Percentiles rank a stretch among this genome's conserved stretches.
Evolutionary conservation across 75 land plant species (phyloP).

Genomic region (Pseudotsuga menziesii): DNA sequence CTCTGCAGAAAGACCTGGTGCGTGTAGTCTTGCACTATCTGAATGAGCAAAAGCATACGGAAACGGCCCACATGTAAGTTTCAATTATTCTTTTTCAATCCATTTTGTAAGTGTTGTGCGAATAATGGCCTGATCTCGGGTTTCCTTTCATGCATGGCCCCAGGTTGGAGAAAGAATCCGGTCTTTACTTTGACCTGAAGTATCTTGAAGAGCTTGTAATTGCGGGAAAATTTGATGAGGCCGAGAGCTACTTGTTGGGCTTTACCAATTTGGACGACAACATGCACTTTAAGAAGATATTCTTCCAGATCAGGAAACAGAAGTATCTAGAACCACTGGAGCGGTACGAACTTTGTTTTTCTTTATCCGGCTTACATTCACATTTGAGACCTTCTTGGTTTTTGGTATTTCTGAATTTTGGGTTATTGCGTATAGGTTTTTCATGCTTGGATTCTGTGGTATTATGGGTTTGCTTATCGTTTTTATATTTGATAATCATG

Average conservation of each 20-base stretch:
- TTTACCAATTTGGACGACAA: neutral
- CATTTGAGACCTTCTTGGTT: no score
- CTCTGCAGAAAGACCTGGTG: neutral
- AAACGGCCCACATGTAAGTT: conserved; percentile 1
- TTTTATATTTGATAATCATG: neutral
- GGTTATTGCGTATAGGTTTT: neutral
- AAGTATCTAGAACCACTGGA: conserved; percentile 3
- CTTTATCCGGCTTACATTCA: no score
- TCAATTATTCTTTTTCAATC: neutral
- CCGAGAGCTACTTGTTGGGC: neutral
- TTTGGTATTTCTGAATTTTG: neutral
- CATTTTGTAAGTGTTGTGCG: neutral
- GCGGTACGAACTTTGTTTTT: neutral
- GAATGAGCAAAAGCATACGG: neutral
- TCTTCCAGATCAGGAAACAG: neutral
- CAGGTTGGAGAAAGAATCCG: conserved; percentile 2
- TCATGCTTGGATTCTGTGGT: no score
- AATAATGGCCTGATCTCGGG: no score
- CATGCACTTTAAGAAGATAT: neutral
- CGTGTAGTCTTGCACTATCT: neutral
- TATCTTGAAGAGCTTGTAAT: conserved; percentile 11
- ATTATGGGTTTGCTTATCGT: neutral
- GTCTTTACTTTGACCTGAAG: conserved; percentile 10
- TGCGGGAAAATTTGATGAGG: conserved; percentile 7
- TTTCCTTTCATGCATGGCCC: neutral